These are phyloP conservation scores for Colletotrichum spinosum DNA, from an alignment of 2,329 filamentous ascomycete species.

Conservation along the genomic window DNA sequence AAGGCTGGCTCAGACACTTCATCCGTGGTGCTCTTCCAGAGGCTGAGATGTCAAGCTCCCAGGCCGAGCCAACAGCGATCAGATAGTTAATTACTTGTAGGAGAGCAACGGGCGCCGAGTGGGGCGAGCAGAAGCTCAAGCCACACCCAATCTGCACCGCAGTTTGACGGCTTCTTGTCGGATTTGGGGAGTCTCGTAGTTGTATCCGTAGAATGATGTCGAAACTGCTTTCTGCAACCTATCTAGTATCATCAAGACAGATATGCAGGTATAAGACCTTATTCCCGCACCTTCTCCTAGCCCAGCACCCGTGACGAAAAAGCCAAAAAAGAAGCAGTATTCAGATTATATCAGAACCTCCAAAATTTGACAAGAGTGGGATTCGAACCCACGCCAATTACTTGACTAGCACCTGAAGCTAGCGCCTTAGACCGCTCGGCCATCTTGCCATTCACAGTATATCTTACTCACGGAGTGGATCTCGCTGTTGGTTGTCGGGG, in stretches of 20 bases:
- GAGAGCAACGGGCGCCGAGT: slow-evolving; percentile 17
- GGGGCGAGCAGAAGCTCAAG: slow-evolving; percentile 29
- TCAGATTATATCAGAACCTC: neutral
- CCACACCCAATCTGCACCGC: slow-evolving; percentile 34
- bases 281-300: too few species aligned
- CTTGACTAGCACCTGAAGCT: slow-evolving; percentile 22
- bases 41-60: neutral
- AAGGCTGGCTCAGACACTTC: too few species aligned
- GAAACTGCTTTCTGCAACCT: neutral
- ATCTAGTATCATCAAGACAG: too few species aligned
- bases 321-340: neutral
- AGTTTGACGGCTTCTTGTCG: neutral
- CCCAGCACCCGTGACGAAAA: neutral
- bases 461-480: slow-evolving; percentile 3
- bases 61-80: slow-evolving; percentile 10
- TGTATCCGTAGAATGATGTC: neutral
- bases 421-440: slow-evolving; percentile 25
- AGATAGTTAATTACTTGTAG: neutral
- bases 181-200: slow-evolving; percentile 12
- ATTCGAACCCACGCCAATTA: slow-evolving; percentile 5
- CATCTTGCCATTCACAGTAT: slow-evolving; percentile 9
- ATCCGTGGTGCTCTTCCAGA: neutral
- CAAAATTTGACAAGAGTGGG: neutral
- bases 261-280: too few species aligned
- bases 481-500: slow-evolving; percentile 1